phyloP scores from a whole-genome alignment of 2,329 filamentous ascomycete species.

The Onygena corvina region DNA sequence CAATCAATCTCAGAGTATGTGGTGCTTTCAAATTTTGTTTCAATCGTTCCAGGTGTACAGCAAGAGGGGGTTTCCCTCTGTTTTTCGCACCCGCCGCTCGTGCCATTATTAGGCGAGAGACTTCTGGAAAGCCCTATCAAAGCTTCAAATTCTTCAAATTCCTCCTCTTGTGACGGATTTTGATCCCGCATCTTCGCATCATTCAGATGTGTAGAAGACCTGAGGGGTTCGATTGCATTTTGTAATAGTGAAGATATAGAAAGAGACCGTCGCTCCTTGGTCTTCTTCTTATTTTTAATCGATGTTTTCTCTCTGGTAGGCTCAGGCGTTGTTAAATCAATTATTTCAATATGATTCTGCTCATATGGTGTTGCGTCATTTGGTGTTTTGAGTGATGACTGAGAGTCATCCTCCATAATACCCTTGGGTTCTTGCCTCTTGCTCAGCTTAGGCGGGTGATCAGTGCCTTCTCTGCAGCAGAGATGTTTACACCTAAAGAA shows the following conservation, averaged over 20 bases:
- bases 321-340: conserved; percentile 12
- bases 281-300: background rate
- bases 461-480: conserved; percentile 60
- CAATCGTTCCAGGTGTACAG: background rate
- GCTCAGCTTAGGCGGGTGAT: conserved; percentile 45
- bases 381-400: background rate
- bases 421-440: conserved; percentile 19
- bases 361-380: background rate
- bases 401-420: background rate
- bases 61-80: background rate
- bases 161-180: background rate
- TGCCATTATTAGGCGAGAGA: background rate
- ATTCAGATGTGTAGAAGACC: background rate
- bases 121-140: background rate
- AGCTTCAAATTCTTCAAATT: background rate
- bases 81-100: background rate
- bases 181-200: background rate
- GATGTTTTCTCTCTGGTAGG: conserved; percentile 3
- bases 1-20: no score
- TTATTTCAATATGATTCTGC: conserved; percentile 13
- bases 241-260: background rate
- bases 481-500: conserved; percentile 51
- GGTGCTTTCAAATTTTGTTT: background rate
- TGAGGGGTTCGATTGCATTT: background rate
- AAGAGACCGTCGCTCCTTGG: no score